Evolutionary conservation across 2,329 filamentous ascomycete genomes (phyloP).

Genomic region (Colletotrichum noveboracense): DNA sequence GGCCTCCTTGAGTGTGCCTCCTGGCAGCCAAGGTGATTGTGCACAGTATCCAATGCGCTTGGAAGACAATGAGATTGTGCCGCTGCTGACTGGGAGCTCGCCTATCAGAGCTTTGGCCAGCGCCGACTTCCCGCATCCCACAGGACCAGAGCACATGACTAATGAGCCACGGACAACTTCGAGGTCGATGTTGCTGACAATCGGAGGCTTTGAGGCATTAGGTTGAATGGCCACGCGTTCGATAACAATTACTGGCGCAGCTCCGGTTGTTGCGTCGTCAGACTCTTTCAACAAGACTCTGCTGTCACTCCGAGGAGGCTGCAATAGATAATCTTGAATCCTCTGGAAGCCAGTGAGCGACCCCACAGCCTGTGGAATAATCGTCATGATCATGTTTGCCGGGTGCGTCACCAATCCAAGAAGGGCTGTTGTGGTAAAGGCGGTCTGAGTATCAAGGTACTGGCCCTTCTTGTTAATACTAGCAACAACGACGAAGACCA

Average conservation of each 20-base stretch:
- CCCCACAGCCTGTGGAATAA: constrained; percentile 13
- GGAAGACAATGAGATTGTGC: not conserved
- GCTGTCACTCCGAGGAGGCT: not conserved
- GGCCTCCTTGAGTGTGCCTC: constrained; percentile 23
- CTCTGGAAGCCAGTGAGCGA: constrained; percentile 22
- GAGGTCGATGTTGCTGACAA: not conserved
- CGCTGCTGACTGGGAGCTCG: not conserved
- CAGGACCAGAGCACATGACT: not conserved
- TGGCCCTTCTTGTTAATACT: not conserved
- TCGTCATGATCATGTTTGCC: constrained; percentile 13
- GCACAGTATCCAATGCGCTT: constrained; percentile 23
- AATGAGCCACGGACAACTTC: not conserved
- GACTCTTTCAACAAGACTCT: not conserved
- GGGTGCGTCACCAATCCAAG: constrained; percentile 25
- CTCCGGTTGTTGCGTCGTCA: not conserved
- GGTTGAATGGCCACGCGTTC: not conserved
- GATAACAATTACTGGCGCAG: not conserved
- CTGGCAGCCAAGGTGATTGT: constrained; percentile 26
- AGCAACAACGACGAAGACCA: not conserved
- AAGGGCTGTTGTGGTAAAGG: constrained; percentile 27
- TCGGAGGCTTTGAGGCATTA: not conserved
- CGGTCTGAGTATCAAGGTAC: not conserved
- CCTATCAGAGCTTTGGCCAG: constrained; percentile 28
- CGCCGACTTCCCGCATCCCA: constrained; percentile 21
- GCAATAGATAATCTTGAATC: constrained; percentile 22